Percentiles rank a stretch among this genome's conserved stretches.
These are phyloP conservation scores for Penicillium sp. DNA, from an alignment of 2,329 filamentous ascomycete genomes.

Conservation along the genomic window DNA sequence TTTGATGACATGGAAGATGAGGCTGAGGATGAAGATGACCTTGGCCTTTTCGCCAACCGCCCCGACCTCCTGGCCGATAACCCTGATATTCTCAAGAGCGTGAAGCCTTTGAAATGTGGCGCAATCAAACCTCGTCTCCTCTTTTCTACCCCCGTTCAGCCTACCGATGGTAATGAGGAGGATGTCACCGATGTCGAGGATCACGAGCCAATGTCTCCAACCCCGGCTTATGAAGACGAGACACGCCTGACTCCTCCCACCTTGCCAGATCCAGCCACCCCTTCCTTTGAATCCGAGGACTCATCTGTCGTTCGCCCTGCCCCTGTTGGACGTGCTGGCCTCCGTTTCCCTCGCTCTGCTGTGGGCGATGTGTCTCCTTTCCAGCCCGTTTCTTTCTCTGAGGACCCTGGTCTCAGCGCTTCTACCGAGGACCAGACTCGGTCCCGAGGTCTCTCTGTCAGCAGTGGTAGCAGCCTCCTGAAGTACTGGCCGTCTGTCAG, in stretches of 20 bases:
- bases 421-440: not conserved
- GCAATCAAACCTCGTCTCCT: constrained; percentile 61
- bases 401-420: constrained; percentile 2
- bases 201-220: constrained; percentile 13
- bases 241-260: constrained; percentile 6
- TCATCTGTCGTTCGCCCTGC: not conserved
- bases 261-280: not conserved
- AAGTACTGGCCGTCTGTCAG: not conserved
- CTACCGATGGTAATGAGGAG: constrained; percentile 48
- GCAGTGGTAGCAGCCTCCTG: not conserved
- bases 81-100: constrained; percentile 26
- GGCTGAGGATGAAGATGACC: constrained; percentile 44
- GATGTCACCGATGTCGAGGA: constrained; percentile 57
- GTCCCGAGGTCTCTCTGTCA: not conserved
- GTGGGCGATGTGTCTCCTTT: not conserved
- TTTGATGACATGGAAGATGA: constrained; percentile 48
- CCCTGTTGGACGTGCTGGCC: not conserved
- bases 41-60: constrained; percentile 44
- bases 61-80: constrained; percentile 39
- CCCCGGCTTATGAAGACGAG: constrained; percentile 4
- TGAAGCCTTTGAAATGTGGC: constrained; percentile 57
- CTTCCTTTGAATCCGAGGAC: not conserved
- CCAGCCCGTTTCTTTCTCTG: constrained; percentile 7
- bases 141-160: constrained; percentile 47
- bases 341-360: not conserved